Base-by-base conservation (phyloP, 2,329 filamentous ascomycete species). In the Microdochium bolleyi region DNA sequence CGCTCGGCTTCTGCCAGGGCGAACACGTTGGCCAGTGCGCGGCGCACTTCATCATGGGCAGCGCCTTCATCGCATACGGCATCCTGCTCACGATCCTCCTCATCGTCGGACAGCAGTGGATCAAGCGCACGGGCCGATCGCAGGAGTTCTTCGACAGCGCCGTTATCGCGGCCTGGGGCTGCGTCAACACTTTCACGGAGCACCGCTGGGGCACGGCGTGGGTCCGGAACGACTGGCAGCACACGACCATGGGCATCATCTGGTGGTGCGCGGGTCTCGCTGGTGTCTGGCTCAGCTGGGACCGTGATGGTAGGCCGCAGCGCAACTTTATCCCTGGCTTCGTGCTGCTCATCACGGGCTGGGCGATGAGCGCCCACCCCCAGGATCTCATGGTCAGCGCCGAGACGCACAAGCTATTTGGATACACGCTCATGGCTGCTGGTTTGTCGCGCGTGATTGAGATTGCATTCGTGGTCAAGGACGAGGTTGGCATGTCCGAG, bases 1-100 rank as follows among this genome's bases (percentile, higher is more conserved):
- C 88, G 3, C 77, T 96, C 53, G 94, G 94, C 22, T 97, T 96
- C 75, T 99, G 94, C 69, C 88, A 90, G 59, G 90, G 79, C 52
- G 92, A 97, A 54, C 92, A 99, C 65, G 69, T 91, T 1, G 92
- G 92, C 30, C 94, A 99, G 70, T 99, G 94, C 70, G 73, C 89
- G 44, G 94, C 94, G 1, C 94, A 99, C 70, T 99, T 97, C 70
- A 99, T 97, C 69, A 99, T 99, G 94, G 94, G 94, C 48, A 87
- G 88, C 60, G 92, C 92, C 1, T 99, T 99, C 67, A 92, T 99
- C 60, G 94, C 81, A 27, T 99, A 99, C 64, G 94, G 89, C 25
- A 87, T 96, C 52, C 67, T 96, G 37, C 78, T 99, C 58, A 92
- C 89, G 2, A 86, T 97, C 21, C 73, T 96, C 21, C 80, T 97